These are phyloP conservation scores for Starmerella vaccinii DNA, from an alignment of 805 yeast genomes.

Conservation along the genomic window DNA sequence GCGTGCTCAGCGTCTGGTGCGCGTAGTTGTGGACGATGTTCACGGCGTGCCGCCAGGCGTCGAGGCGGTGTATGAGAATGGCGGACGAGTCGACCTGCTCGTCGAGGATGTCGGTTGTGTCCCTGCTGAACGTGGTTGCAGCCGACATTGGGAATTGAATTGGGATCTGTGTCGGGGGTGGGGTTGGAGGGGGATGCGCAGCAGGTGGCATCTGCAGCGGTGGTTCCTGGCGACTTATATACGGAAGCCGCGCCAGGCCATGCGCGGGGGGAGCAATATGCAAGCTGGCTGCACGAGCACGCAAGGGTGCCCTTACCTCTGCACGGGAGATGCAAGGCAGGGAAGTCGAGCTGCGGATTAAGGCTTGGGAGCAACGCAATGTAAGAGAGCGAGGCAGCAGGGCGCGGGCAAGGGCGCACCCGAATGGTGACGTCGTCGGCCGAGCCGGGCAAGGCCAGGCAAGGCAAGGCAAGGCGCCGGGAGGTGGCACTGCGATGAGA, in stretches of 20 bases:
- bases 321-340: constrained; percentile 1
- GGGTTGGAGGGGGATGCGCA: background rate
- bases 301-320: background rate
- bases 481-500: background rate
- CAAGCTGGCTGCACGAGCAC: constrained; percentile 1
- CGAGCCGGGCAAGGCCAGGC: background rate
- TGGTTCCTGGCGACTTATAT: background rate
- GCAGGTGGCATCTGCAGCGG: background rate
- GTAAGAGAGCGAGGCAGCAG: background rate
- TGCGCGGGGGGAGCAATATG: constrained; percentile 8
- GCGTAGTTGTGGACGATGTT: constrained; percentile 28
- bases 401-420: background rate
- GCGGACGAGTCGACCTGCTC: constrained; percentile 31
- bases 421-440: background rate
- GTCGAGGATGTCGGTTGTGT: constrained; percentile 21
- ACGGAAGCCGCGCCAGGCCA: constrained; percentile 2
- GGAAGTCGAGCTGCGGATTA: background rate
- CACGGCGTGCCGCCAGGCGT: constrained; percentile 33
- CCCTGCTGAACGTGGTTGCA: background rate
- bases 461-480: background rate
- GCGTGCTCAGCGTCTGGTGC: constrained; percentile 26
- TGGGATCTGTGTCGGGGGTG: background rate
- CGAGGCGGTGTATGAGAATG: constrained; percentile 31
- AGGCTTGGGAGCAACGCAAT: constrained; percentile 1
- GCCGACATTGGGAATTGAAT: background rate